phyloP scores from a whole-genome alignment of 441 rosid genomes.

The Populus tomentosa region DNA sequence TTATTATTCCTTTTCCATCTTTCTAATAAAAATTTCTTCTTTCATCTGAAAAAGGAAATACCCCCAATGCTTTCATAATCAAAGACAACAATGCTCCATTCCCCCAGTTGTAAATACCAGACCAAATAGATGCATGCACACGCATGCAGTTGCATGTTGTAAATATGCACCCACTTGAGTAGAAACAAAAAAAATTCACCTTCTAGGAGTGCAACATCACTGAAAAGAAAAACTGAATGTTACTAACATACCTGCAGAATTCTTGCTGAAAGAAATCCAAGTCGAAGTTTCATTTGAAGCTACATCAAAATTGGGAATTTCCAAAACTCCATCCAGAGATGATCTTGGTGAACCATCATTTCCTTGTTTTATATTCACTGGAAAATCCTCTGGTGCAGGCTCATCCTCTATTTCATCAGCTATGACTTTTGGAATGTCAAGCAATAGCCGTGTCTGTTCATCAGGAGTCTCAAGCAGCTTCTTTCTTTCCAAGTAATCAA shows the following conservation, averaged over 20 bases:
- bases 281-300: conserved; percentile 26
- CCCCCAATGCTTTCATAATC: background rate
- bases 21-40: too few species aligned
- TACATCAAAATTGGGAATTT: conserved; percentile 24
- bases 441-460: conserved; percentile 59
- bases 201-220: background rate
- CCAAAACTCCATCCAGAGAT: conserved; percentile 22
- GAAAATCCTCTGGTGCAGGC: conserved; percentile 24
- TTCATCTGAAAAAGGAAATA: background rate
- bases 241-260: conserved; percentile 36
- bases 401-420: conserved; percentile 52
- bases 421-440: conserved; percentile 60
- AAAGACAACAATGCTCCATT: background rate
- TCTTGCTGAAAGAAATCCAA: conserved; percentile 19
- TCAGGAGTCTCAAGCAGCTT: conserved; percentile 59
- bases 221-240: conserved; percentile 11
- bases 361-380: conserved; percentile 30
- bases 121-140: background rate
- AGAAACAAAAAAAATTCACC: background rate
- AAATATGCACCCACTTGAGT: background rate
- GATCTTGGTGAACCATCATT: conserved; percentile 30
- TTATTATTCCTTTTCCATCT: too few species aligned
- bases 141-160: background rate
- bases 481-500: conserved; percentile 71
- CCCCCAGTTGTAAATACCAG: background rate